Evolutionary conservation across 73 alveolate genomes (phyloP).

Genomic region (Tetrahymena thermophila): DNA sequence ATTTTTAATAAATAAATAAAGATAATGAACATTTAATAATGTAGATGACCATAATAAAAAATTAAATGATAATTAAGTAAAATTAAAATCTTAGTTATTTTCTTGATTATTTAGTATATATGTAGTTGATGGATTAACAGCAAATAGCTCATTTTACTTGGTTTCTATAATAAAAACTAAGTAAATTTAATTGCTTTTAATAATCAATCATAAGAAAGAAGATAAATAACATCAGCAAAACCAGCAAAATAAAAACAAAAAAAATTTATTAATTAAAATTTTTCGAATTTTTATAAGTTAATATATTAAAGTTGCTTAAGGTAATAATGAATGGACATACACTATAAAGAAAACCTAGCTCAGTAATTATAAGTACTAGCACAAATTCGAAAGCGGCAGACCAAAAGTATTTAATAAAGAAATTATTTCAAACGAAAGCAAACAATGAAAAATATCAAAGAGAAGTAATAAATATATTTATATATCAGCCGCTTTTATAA

Average conservation of each 20-base stretch:
- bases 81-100: neutral
- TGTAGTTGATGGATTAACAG: neutral
- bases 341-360: neutral
- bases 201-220: neutral
- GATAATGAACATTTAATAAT: too few relatives aligned
- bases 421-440: neutral
- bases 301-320: neutral
- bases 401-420: neutral
- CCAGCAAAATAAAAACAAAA: neutral
- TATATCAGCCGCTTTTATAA: neutral
- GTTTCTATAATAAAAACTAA: too few relatives aligned
- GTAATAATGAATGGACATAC: neutral
- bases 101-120: too few relatives aligned
- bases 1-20: too few relatives aligned
- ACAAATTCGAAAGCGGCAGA: neutral
- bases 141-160: too few relatives aligned
- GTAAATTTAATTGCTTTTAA: too few relatives aligned
- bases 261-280: too few relatives aligned
- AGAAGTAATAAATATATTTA: neutral
- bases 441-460: neutral
- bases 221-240: neutral
- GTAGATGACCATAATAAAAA: too few relatives aligned
- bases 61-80: neutral
- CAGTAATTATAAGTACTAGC: neutral
- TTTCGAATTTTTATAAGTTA: neutral